Percentiles rank a stretch among this genome's conserved stretches.
phyloP scores from a whole-genome alignment of 257 asterid genomes.

The Penstemon eatonii region DNA sequence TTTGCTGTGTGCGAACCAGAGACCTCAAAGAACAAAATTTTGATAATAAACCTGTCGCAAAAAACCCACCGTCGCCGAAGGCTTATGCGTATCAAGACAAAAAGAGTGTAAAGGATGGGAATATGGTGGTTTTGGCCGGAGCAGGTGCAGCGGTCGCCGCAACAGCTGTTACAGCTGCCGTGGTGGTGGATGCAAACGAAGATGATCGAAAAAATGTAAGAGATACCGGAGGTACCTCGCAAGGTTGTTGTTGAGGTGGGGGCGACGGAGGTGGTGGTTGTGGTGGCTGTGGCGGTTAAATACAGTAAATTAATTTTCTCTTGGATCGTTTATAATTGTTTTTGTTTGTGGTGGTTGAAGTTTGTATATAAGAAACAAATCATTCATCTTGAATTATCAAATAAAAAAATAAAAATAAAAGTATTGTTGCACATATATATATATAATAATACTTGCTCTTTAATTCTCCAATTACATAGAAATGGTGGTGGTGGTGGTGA shows the following conservation, averaged over 20 bases:
- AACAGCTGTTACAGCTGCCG: constrained; percentile 24
- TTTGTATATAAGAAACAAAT: too few species aligned
- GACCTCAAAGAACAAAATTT: constrained; percentile 10
- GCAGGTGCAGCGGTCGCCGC: constrained; percentile 29
- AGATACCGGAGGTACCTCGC: background rate
- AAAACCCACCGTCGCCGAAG: constrained; percentile 2
- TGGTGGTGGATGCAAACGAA: constrained; percentile 8
- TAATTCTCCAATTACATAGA: too few species aligned
- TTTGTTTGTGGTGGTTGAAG: too few species aligned
- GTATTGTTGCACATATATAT: too few species aligned
- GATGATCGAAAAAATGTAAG: background rate
- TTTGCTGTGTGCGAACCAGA: constrained; percentile 38
- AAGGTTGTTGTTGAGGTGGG: constrained; percentile 30
- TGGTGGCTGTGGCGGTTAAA: constrained; percentile 26
- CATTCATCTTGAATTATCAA: too few species aligned
- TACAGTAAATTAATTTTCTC: background rate
- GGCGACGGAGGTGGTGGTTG: constrained; percentile 22
- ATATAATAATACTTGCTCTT: too few species aligned
- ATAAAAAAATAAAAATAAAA: too few species aligned
- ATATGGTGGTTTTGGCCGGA: constrained; percentile 31
- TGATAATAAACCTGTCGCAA: constrained; percentile 7
- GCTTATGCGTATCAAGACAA: constrained; percentile 5
- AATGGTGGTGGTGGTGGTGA: too few species aligned
- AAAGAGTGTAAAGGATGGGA: constrained; percentile 24
- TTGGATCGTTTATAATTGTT: too few species aligned